Conservation (phyloP, 2,329 filamentous ascomycete genomes). For the Scytalidium sp. region DNA sequence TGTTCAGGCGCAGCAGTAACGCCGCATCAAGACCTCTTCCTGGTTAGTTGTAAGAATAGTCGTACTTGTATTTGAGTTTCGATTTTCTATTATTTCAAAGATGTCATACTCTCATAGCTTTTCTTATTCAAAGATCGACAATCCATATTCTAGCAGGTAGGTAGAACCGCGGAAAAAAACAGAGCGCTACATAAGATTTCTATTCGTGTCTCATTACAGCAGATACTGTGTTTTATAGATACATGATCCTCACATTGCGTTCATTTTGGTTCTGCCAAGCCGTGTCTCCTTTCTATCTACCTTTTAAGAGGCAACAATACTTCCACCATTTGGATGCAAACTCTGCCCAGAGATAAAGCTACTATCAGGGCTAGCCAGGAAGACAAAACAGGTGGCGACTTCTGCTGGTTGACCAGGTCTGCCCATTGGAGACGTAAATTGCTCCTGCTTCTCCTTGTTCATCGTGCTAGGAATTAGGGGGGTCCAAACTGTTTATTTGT, state of each 20-base stretch:
- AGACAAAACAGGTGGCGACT: constrained; percentile 79
- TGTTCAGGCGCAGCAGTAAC: constrained; percentile 34
- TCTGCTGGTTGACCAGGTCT: constrained; percentile 77
- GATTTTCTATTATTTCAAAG: no score
- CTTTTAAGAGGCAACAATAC: constrained; percentile 41
- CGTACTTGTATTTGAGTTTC: no score
- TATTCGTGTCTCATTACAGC: no score
- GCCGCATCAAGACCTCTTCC: constrained; percentile 25
- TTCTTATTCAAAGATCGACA: no score
- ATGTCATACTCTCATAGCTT: no score
- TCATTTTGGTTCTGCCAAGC: no score
- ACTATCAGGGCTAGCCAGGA: constrained; percentile 73
- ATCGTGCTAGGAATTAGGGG: constrained; percentile 73
- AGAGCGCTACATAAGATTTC: no score
- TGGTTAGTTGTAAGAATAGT: no score
- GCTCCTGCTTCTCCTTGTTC: constrained; percentile 65
- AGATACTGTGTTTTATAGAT: no score
- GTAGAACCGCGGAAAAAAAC: no score
- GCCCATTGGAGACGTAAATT: constrained; percentile 73
- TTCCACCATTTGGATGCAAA: constrained; percentile 62
- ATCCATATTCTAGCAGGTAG: no score
- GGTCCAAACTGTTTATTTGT: constrained; percentile 54
- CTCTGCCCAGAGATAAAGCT: constrained; percentile 71
- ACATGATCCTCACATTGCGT: no score
- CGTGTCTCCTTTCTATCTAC: neutral